Evolutionary conservation across 352 stramenopile genomes (phyloP), one percentile per base, ranked within the genome.

Genomic region (Phytophthora ramorum): DNA sequence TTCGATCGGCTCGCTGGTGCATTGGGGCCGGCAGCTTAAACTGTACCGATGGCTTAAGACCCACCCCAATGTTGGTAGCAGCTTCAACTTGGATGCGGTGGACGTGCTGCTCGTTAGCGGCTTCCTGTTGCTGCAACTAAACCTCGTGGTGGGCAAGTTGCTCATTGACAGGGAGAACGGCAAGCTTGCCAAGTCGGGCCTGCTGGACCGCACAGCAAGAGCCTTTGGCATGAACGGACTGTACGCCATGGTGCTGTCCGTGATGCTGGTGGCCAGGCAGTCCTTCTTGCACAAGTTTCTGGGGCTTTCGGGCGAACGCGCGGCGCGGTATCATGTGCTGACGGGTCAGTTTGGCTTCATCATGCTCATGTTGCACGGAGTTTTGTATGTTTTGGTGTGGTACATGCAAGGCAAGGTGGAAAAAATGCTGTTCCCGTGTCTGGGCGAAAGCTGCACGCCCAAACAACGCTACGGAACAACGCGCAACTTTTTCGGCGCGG

Each of bases 221-320:
- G 72, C 78, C 0, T 73, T 92, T 13, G 85, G 85, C 30, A 90
- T 90, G 80, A 93, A 92, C 58, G 85, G 78, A 8, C 71, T 87
- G 7, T 87, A 86, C 26, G 57, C 74, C 4, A 62, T 86, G 58
- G 56, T 91, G 19, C 48, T 89, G 22, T 91, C 83, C 8, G 69
- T 92, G 28, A 47, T 89, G 26, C 75, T 93, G 22, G 78, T 93
- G 22, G 65, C 81, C 7, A 66, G 83, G 24, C 63, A 78, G 53
- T 93, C 85, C 2, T 93, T 93, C 47, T 50, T 91, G 19, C 81
- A 92, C 67, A 62, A 88, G 34, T 72, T 81, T 50, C 64, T 90
- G 13, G 52, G 66, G 0, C 52, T 93, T 4, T 91, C 85, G 2
- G 76, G 69, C 40, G 83, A 93, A 57, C 76, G 82, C 3, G 79